These are phyloP conservation scores for Globisporangium barbulae DNA, from an alignment of 352 stramenopile species.

Conservation along the genomic window DNA sequence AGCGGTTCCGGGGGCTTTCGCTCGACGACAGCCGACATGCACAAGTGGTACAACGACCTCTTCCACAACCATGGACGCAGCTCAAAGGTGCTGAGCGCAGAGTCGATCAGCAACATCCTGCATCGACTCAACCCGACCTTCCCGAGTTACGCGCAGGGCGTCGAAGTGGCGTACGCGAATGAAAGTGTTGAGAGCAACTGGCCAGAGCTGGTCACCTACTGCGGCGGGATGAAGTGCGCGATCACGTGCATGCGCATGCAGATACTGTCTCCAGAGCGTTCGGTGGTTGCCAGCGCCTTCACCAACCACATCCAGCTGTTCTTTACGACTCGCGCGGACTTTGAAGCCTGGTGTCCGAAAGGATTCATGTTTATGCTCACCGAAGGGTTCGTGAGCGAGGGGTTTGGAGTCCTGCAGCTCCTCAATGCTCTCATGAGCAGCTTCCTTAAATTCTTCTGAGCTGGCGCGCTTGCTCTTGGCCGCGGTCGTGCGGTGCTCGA, in stretches of 20 bases:
- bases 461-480: too few species aligned
- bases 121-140: conserved; percentile 31
- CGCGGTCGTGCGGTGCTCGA: too few species aligned
- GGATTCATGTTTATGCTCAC: conserved; percentile 1
- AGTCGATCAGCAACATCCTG: conserved; percentile 43
- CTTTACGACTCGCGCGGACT: conserved; percentile 30
- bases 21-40: conserved; percentile 51
- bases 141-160: conserved; percentile 36
- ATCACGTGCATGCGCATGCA: conserved; percentile 49
- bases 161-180: conserved; percentile 31
- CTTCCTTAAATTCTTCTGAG: not conserved
- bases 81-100: conserved; percentile 37
- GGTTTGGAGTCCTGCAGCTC: not conserved
- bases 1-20: conserved; percentile 34
- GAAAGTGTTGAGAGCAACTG: conserved; percentile 18
- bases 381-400: not conserved
- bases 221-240: conserved; percentile 40
- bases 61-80: conserved; percentile 34
- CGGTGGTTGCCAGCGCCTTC: conserved; percentile 37
- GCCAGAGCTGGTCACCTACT: conserved; percentile 39
- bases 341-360: conserved; percentile 27
- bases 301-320: conserved; percentile 35
- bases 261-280: conserved; percentile 22
- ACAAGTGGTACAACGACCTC: conserved; percentile 49
- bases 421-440: not conserved